Percentiles rank a stretch among this genome's conserved stretches.
Conservation (phyloP, 2,329 filamentous ascomycete species). For the Penicillium sp. region DNA sequence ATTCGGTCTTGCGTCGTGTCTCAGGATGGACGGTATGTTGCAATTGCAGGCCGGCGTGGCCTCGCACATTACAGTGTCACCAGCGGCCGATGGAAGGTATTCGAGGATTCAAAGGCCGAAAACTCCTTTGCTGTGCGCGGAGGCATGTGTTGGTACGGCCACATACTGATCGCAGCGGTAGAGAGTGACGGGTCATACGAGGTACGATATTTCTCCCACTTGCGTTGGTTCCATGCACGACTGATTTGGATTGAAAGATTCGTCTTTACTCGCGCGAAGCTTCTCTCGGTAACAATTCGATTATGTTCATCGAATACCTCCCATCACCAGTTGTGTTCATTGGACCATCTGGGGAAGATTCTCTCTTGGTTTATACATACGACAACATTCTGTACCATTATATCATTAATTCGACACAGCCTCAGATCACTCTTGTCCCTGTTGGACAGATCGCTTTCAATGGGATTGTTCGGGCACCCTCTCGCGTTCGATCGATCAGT, state of each 20-base stretch:
- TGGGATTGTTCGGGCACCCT: slow-evolving; percentile 90
- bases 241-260: slow-evolving; percentile 49
- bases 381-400: slow-evolving; percentile 96
- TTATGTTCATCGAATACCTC: slow-evolving; percentile 74
- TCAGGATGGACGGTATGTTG: slow-evolving; percentile 87
- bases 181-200: slow-evolving; percentile 80
- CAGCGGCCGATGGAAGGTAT: slow-evolving; percentile 94
- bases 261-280: slow-evolving; percentile 91
- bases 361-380: slow-evolving; percentile 92
- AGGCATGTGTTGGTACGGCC: slow-evolving; percentile 98
- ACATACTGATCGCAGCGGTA: slow-evolving; percentile 90
- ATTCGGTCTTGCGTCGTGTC: slow-evolving; percentile 85
- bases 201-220: slow-evolving; percentile 37
- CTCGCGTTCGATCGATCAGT: slow-evolving; percentile 85
- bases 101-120: slow-evolving; percentile 75
- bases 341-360: slow-evolving; percentile 87
- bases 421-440: slow-evolving; percentile 76
- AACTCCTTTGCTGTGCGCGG: slow-evolving; percentile 90
- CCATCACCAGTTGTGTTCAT: slow-evolving; percentile 86
- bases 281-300: slow-evolving; percentile 67
- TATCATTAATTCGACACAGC: slow-evolving; percentile 70
- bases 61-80: slow-evolving; percentile 93
- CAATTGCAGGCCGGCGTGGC: slow-evolving; percentile 88
- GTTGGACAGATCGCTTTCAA: slow-evolving; percentile 98
- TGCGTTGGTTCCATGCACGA: neutral